phyloP scores from a whole-genome alignment of 306 rosid species.

The Sicyos baderoa region DNA sequence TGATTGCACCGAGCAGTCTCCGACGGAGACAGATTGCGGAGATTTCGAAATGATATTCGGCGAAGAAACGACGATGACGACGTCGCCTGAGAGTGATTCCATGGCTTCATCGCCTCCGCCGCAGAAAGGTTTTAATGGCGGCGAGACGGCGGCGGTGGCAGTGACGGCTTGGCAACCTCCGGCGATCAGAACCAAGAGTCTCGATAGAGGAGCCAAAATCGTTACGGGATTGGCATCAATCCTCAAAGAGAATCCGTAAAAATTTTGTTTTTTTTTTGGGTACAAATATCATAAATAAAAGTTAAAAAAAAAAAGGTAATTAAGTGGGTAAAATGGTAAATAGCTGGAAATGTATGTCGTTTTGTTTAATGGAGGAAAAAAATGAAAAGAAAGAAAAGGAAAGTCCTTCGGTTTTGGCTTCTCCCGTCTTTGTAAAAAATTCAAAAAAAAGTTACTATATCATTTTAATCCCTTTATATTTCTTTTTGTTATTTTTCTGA shows the following conservation, averaged over 20 bases:
- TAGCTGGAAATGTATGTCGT: background rate
- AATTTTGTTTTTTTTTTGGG: constrained; percentile 13
- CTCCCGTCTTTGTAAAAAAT: no score
- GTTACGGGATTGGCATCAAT: constrained; percentile 90
- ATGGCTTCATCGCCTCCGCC: constrained; percentile 6
- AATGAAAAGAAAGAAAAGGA: background rate
- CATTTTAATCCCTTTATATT: no score
- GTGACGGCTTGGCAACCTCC: constrained; percentile 60
- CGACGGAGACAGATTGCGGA: constrained; percentile 44
- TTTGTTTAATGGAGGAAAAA: background rate
- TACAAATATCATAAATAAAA: background rate
- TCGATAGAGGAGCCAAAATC: constrained; percentile 58
- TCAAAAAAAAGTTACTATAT: no score
- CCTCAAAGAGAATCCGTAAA: constrained; percentile 56
- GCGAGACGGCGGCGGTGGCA: constrained; percentile 15
- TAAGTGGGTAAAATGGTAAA: constrained; percentile 3
- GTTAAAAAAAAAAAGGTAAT: background rate
- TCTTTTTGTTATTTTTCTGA: no score
- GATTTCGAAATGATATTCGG: constrained; percentile 68
- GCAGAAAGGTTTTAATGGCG: constrained; percentile 3
- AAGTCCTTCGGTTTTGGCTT: background rate
- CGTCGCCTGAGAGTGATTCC: constrained; percentile 10
- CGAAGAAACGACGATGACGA: constrained; percentile 26
- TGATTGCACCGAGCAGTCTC: background rate
- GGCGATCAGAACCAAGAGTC: constrained; percentile 71